A percentile compares a stretch with the other conserved stretches of the same genome.
phyloP scores from a whole-genome alignment of 169 alveolate genomes.

The Eimeria praecox region DNA sequence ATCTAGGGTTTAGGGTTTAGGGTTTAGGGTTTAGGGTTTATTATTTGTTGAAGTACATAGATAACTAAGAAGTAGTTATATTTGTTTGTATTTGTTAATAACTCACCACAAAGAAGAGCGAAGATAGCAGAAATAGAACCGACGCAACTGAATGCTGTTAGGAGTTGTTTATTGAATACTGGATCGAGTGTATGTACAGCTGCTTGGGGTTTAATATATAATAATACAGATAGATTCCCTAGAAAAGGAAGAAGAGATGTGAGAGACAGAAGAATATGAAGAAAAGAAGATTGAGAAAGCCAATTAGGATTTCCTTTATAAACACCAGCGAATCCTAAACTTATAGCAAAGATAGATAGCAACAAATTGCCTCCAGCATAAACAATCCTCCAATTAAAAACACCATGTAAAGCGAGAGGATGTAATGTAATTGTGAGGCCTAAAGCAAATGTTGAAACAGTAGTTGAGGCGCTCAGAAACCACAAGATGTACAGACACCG shows the following conservation, averaged over 20 bases:
- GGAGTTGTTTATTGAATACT: background rate
- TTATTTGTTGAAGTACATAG: no score
- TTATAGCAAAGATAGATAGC: background rate
- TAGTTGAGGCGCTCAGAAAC: background rate
- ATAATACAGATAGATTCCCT: background rate
- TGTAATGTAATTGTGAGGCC: conserved; percentile 41
- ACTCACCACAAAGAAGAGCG: conserved; percentile 5
- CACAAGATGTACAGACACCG: conserved; percentile 67
- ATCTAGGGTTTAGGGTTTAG: background rate
- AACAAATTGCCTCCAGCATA: background rate
- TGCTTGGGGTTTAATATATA: background rate
- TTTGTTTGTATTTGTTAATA: background rate
- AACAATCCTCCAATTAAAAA: conserved; percentile 28
- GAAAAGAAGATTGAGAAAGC: background rate
- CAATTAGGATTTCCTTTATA: background rate
- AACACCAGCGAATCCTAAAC: background rate
- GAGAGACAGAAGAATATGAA: background rate
- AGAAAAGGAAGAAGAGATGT: background rate
- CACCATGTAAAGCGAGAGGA: conserved; percentile 10
- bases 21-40: background rate
- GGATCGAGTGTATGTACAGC: background rate
- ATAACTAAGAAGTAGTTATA: background rate
- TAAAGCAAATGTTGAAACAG: background rate
- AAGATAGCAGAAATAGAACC: background rate
- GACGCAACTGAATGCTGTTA: conserved; percentile 5